These are phyloP conservation scores for Stachybotrys chartarum DNA, from an alignment of 2,329 filamentous ascomycete genomes.

Conservation along the genomic window DNA sequence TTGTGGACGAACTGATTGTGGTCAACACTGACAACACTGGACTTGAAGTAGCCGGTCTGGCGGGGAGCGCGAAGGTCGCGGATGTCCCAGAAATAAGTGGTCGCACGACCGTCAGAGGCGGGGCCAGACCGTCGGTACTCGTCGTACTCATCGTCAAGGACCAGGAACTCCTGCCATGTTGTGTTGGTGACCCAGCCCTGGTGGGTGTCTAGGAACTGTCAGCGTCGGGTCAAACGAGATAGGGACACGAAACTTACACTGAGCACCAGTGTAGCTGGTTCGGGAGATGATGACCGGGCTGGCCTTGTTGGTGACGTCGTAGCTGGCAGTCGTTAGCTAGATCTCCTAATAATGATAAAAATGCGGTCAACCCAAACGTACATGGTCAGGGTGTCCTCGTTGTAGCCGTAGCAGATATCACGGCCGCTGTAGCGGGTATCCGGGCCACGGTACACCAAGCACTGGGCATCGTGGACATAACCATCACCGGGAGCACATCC, in stretches of 20 bases:
- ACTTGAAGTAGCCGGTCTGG: slow-evolving; percentile 33
- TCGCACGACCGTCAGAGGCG: slow-evolving; percentile 33
- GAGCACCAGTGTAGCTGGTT: slow-evolving; percentile 48
- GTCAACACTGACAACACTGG: slow-evolving; percentile 28
- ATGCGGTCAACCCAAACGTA: neutral
- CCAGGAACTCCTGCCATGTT: slow-evolving; percentile 31
- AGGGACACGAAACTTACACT: slow-evolving; percentile 16
- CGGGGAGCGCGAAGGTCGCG: slow-evolving; percentile 30
- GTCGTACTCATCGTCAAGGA: slow-evolving; percentile 44
- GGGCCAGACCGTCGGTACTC: slow-evolving; percentile 31
- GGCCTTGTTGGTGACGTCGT: slow-evolving; percentile 41
- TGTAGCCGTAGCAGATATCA: slow-evolving; percentile 21
- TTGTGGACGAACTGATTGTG: slow-evolving; percentile 35
- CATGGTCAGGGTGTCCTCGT: slow-evolving; percentile 40
- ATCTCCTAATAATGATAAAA: neutral
- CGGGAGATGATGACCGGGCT: slow-evolving; percentile 39
- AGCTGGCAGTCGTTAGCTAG: neutral
- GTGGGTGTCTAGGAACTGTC: slow-evolving; percentile 34
- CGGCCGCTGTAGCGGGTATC: slow-evolving; percentile 34
- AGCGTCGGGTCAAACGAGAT: neutral
- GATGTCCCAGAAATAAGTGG: slow-evolving; percentile 44
- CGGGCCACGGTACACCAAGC: slow-evolving; percentile 42
- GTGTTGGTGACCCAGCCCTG: slow-evolving; percentile 45
- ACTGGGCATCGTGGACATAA: slow-evolving; percentile 48
- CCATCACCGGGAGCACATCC: slow-evolving; percentile 40